Evolutionary conservation across 768 basidiomycete genomes (phyloP).

Genomic region (Epithele typhae): DNA sequence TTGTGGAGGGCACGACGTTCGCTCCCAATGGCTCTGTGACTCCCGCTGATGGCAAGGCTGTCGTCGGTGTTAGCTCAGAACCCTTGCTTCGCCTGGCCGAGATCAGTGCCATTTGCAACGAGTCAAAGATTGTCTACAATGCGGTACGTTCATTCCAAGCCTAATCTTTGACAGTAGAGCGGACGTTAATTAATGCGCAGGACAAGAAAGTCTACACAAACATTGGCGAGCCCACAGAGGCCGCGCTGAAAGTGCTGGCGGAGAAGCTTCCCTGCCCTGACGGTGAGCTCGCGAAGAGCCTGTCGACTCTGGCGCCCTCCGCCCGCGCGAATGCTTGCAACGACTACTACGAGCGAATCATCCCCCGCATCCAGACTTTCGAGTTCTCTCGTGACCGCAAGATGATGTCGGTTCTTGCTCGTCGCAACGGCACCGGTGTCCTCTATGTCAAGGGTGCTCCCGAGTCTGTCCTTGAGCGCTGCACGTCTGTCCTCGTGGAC

Average conservation of each 20-base stretch:
- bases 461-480: constrained; percentile 90
- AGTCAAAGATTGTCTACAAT: constrained; percentile 85
- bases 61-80: constrained; percentile 57
- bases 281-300: constrained; percentile 48
- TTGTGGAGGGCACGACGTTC: constrained; percentile 90
- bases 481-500: constrained; percentile 66
- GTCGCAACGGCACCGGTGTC: constrained; percentile 60
- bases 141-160: constrained; percentile 40
- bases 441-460: constrained; percentile 96
- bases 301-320: constrained; percentile 50
- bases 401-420: constrained; percentile 97
- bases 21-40: constrained; percentile 76
- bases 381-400: constrained; percentile 98
- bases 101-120: constrained; percentile 92
- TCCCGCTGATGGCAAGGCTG: constrained; percentile 59
- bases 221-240: constrained; percentile 96
- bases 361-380: constrained; percentile 85
- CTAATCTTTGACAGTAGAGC: too few species aligned
- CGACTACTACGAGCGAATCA: constrained; percentile 70
- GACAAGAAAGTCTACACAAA: constrained; percentile 77
- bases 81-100: constrained; percentile 83
- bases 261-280: constrained; percentile 89
- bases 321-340: constrained; percentile 81
- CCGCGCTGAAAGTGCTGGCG: constrained; percentile 89
- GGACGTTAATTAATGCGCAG: constrained; percentile 34